phyloP scores from a whole-genome alignment of 75 land plant species.

The Gnetum montanum region DNA sequence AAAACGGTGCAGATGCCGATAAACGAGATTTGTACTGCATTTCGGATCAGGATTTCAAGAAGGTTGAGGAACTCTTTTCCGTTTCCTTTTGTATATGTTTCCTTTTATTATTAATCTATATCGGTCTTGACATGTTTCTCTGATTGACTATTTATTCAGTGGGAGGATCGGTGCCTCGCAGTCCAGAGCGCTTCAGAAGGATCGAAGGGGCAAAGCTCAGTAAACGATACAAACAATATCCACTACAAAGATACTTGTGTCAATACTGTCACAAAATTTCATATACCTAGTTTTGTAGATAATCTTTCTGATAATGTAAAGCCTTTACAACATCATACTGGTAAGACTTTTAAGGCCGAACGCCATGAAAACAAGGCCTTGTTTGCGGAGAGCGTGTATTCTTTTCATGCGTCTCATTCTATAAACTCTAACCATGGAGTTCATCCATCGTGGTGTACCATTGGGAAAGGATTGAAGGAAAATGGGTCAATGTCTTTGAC shows the following conservation, averaged over 20 bases:
- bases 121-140: no score
- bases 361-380: constrained; percentile 13
- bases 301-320: constrained; percentile 46
- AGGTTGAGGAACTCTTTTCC: constrained; percentile 30
- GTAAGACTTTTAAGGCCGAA: constrained; percentile 41
- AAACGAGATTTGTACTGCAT: constrained; percentile 44
- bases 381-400: constrained; percentile 6
- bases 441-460: no score
- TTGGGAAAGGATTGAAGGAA: neutral
- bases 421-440: neutral
- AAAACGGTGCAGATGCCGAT: constrained; percentile 61
- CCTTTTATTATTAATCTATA: no score
- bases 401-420: no score
- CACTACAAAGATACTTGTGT: constrained; percentile 35
- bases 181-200: constrained; percentile 15
- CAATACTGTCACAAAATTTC: constrained; percentile 19
- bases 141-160: constrained; percentile 57
- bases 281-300: constrained; percentile 10
- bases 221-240: constrained; percentile 65
- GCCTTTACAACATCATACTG: constrained; percentile 83
- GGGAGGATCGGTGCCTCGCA: constrained; percentile 57
- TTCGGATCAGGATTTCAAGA: constrained; percentile 37
- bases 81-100: neutral
- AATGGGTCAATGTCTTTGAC: neutral
- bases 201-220: constrained; percentile 8